A percentile compares a stretch with the other conserved stretches of the same genome.
phyloP scores from a whole-genome alignment of 2,329 filamentous ascomycete genomes.

The Ceratocystis ficicola region DNA sequence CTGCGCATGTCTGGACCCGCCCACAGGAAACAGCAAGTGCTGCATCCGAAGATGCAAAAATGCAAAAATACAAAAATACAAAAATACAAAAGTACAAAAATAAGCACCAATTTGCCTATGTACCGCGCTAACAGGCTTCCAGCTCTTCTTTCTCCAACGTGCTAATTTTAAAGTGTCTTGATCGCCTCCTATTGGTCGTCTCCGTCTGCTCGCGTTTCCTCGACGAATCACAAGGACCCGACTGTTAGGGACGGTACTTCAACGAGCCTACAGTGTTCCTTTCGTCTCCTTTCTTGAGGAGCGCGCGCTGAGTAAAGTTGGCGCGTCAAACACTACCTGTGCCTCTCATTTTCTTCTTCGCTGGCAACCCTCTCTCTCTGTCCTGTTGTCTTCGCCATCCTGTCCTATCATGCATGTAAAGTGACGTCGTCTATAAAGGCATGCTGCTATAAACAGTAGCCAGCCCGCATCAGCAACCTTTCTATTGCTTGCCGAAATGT shows the following conservation, averaged over 20 bases:
- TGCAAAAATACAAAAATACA: constrained; percentile 10
- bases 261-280: neutral
- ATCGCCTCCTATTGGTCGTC: neutral
- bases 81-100: neutral
- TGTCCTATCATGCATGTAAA: neutral
- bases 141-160: neutral
- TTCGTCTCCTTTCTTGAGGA: neutral
- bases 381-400: neutral
- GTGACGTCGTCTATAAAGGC: constrained; percentile 8
- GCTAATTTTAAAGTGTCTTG: constrained; percentile 1
- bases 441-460: neutral
- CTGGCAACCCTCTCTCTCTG: neutral
- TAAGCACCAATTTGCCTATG: neutral
- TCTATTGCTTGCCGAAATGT: neutral
- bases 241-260: neutral
- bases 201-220: neutral
- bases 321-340: neutral
- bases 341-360: neutral
- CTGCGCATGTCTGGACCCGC: too few relatives aligned
- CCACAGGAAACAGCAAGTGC: neutral
- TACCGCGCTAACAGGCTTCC: constrained; percentile 9
- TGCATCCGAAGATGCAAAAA: neutral
- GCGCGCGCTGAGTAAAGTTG: neutral
- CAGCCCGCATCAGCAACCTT: neutral
- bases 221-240: neutral